Base-by-base conservation (phyloP, 179 eudicot species). In the Carnegiea gigantea region DNA sequence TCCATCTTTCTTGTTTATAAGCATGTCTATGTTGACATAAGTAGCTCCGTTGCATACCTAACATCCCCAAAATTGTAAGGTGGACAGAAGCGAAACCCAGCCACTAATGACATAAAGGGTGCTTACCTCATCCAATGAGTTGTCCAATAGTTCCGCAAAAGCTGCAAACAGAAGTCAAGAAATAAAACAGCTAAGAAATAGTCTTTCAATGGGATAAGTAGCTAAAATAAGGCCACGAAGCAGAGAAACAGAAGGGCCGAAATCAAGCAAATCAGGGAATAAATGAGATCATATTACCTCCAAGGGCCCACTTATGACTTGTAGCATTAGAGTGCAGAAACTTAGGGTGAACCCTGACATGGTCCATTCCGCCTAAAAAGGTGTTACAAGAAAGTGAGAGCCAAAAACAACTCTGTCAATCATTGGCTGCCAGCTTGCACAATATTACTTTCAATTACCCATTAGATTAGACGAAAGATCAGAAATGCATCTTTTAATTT, bases 241-340 rank as follows among this genome's bases (percentile, higher is more conserved):
- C 9, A 54, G 23, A 44, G 43, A 38, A 20, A 72, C 24, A 77
- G 68, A 43, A 18, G 43, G n/a, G 64, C 1, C 6, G 2, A 23
- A 49, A 64, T 48, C 20, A 30, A 9, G 64, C 20, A 5, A 26
- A 18, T 6, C 68, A 33, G 54, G 30, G 75, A 21, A 46, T 49
- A 75, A 40, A 65, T 36, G 53, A 71, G 21, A 33, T 15, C 73
- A 48, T 30, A 53, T 85, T 92, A 96, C 99, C 99, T 71, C 99
- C 99, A 85, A 96, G 97, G 80, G 92, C 98, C 99, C 99, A 96
- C 80, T 96, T 96, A 88, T 96, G 99, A 85, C 98, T 94, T 73
- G 99, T 96, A 57, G 99, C 99, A 86, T 96, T 96, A 14, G 99
- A 96, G 84, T 96, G 99, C 51, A 96, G 86, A 84, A 96, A 94